phyloP scores from a whole-genome alignment of 345 rosid genomes.

The Salix exigua region DNA sequence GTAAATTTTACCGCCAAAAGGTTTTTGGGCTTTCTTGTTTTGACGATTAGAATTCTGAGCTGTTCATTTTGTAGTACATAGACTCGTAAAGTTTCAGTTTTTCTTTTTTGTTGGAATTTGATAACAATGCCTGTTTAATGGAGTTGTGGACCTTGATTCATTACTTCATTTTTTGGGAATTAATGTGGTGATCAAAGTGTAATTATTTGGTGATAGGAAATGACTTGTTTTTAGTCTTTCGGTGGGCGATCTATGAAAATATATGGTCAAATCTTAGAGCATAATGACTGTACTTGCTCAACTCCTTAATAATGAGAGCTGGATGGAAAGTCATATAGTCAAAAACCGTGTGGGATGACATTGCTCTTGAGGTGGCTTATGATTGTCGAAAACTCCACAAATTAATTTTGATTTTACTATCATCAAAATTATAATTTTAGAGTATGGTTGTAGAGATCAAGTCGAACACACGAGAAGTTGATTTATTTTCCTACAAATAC shows the following conservation, averaged over 20 bases:
- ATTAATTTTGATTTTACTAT: no score
- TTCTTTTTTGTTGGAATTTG: neutral
- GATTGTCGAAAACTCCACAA: no score
- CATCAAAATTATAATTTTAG: no score
- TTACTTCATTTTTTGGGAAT: neutral
- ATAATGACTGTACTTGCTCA: neutral
- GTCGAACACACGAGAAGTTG: no score
- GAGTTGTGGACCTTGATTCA: neutral
- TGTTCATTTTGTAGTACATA: neutral
- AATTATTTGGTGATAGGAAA: neutral
- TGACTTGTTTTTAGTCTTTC: neutral
- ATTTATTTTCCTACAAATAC: no score
- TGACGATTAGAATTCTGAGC: neutral
- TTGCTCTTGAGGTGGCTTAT: neutral
- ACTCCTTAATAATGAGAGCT: neutral
- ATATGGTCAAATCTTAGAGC: neutral
- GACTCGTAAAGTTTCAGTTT: neutral
- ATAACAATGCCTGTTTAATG: neutral
- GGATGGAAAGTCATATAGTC: neutral
- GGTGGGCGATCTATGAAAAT: neutral
- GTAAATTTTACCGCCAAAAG: neutral
- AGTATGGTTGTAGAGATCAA: no score
- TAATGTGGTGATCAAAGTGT: neutral
- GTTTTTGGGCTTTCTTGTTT: neutral
- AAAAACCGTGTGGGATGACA: neutral